Evolutionary conservation across 345 rosid genomes (phyloP), one percentile per base, ranked within the genome.

Genomic region (Citropsis articulata): DNA sequence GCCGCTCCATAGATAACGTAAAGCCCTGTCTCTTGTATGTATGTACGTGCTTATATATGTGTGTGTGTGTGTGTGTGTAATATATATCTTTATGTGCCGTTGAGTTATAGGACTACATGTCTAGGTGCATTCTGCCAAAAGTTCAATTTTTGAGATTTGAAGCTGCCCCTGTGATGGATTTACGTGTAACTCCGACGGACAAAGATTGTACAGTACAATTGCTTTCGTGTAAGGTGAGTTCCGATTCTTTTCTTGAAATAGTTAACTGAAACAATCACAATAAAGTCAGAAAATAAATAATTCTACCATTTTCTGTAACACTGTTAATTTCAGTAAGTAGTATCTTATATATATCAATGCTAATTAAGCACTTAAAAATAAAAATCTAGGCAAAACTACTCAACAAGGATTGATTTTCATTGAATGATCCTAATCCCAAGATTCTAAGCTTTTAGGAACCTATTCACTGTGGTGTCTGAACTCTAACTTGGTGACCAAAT

Each of bases 221-320:
- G 82, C 89, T 94, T 74, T 91, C 92, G 80, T 94, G 95, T 85
- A 91, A 90, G 98, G 98, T 94, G 67, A 82, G 79, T 64, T 79
- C 76, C 63, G 57, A 8, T 67, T n/a, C 77, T 38, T 18, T 48
- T 33, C 33, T 55, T 66, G 53, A 66, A 28, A 28, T 2, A 53
- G 74, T 27, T 25, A 71, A 45, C 72, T 12, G 24, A 9, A 7
- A 25, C 31, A 30, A 71, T 21, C 22, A 21, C 5, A 9, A 6
- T 31, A 31, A 53, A 71, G n/a, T 25, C 27, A 71, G 75, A 55
- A 53, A 53, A 53, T 19, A 30, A 53, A 28, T 1, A 71, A 53
- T 8, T 53, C 75, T 36, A 55, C 31, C 42, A 53, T 69, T 45
- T 33, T 6, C 22, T 25, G 19, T 40, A 21, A 9, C 5, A 35